Base-by-base conservation (phyloP, 2,329 filamentous ascomycete genomes). In the Coleophoma crateriformis region DNA sequence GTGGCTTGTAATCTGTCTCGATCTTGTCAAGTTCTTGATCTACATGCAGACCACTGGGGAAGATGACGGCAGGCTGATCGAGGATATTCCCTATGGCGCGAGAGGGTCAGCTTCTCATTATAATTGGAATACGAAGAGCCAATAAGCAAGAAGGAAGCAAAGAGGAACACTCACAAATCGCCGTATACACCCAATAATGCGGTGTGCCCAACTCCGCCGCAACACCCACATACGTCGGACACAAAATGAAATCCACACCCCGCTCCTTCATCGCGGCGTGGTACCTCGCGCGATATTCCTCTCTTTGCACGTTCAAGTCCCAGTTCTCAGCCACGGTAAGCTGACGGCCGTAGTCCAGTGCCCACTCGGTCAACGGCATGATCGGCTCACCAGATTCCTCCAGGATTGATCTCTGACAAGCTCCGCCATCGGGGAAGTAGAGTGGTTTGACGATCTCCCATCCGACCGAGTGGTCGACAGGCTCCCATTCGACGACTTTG, bases 111-210 rank as follows among this genome's bases (percentile, higher is more conserved):
- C 14, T 38, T 10, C 8, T 7, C 27, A 27, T 27, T 3, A 38
- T 38, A 41, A 20, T 20, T 41, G n/a, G 6, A 8, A 41, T 20
- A 41, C 12, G 15, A 19, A 10, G 15, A 17, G 17, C 19, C 39
- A 41, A 11, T 4, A 8, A 20, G n/a, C 13, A 14, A 20, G 15
- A 7, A 22, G 7, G 13, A 41, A 12, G 14, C 15, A 40, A 8
- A 11, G 15, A 41, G 22, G 22, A 7, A 22, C 14, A 12, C 39
- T 13, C 39, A 17, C 55, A 59, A 15, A 59, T 33, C 5, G 47
- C 48, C 2, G 57, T 61, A 43, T 60, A 61, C 2, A 73, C 73
- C 81, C 82, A 87, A 68, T 61, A 84, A 56, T 49, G 67, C 68
- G 53, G 79, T 66, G 38, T 41, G 15, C 14, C 38, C 17, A 41